Conservation (phyloP, 139 green algal genomes). For the Yamagishiella unicocca region DNA sequence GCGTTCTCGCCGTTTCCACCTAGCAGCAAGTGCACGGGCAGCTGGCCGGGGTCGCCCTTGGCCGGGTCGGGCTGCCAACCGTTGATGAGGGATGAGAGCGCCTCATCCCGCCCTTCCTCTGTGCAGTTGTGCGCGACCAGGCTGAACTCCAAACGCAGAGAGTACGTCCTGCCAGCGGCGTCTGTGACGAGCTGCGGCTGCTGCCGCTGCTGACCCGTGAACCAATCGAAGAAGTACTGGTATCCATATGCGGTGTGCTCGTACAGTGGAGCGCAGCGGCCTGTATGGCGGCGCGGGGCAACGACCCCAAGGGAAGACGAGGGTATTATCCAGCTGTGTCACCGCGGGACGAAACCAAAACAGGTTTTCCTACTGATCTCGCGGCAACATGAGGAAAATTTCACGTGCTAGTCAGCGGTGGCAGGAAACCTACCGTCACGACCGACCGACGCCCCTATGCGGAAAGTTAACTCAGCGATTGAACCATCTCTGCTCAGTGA, state of each 20-base stretch:
- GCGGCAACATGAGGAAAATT: no score
- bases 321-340: no score
- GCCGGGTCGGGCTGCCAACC: not conserved
- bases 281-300: no score
- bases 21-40: not conserved
- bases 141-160: not conserved
- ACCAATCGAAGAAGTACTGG: not conserved
- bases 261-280: not conserved
- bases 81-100: not conserved
- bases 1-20: conserved; percentile 9
- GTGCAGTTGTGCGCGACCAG: not conserved
- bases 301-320: no score
- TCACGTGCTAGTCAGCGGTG: no score
- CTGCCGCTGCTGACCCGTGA: no score
- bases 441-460: not conserved
- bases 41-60: not conserved
- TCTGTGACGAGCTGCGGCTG: no score
- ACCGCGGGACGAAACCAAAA: no score
- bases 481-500: no score
- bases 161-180: not conserved
- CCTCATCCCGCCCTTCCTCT: not conserved
- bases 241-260: not conserved
- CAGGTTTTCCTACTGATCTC: no score
- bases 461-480: not conserved
- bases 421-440: not conserved